A percentile compares a stretch with the other conserved stretches of the same genome.
These are phyloP conservation scores for Salvia hispanica DNA, from an alignment of 257 asterid species.

Conservation along the genomic window DNA sequence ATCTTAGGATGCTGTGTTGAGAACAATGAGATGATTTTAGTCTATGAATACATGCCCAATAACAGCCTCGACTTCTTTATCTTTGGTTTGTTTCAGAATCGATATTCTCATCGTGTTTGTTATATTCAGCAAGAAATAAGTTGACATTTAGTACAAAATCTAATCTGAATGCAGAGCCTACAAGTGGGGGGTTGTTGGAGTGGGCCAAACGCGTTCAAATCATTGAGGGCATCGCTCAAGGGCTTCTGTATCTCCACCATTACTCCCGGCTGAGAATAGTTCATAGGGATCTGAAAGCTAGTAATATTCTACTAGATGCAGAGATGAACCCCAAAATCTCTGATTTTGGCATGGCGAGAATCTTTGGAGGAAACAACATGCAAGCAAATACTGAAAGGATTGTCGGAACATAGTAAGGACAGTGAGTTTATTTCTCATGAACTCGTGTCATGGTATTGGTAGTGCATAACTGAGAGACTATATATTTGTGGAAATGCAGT, in stretches of 20 bases:
- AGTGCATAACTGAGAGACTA: neutral
- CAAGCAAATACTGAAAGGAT: slow-evolving; percentile 25
- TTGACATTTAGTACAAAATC: neutral
- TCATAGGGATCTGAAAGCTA: slow-evolving; percentile 6
- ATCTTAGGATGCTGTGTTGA: slow-evolving; percentile 12
- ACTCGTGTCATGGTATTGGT: neutral
- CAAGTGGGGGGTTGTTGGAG: slow-evolving; percentile 17
- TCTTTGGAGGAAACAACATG: slow-evolving; percentile 31
- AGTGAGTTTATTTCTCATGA: slow-evolving; percentile 1
- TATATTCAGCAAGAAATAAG: neutral
- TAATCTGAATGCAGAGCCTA: slow-evolving; percentile 2
- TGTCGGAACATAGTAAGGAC: slow-evolving; percentile 33
- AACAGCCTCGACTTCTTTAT: neutral
- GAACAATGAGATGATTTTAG: neutral
- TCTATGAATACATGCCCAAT: too few relatives aligned
- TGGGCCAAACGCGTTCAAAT: slow-evolving; percentile 26
- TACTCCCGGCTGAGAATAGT: neutral
- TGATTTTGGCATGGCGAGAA: slow-evolving; percentile 1
- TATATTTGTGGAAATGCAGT: slow-evolving; percentile 2
- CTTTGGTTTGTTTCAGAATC: slow-evolving; percentile 20
- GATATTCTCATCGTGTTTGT: neutral
- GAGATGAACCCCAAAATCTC: slow-evolving; percentile 9
- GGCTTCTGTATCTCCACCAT: slow-evolving; percentile 12
- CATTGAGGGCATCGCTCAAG: slow-evolving; percentile 1
- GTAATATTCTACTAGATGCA: neutral